Conservation (phyloP, 2,329 filamentous ascomycete species). For the Sporothrix schenckii region DNA sequence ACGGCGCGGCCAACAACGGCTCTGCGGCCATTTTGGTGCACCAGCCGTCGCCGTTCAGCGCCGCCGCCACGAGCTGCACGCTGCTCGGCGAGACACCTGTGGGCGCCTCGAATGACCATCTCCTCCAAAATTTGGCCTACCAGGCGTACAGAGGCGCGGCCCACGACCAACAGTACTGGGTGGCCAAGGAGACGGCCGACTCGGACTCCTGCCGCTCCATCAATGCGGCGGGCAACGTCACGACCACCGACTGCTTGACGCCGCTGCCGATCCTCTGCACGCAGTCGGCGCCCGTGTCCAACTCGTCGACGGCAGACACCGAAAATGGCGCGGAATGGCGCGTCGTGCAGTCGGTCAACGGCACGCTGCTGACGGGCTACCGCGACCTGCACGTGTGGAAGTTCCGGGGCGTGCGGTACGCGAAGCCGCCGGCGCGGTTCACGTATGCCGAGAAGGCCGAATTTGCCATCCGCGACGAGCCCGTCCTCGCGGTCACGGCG, state of each 20-base stretch:
- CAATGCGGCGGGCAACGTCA: slow-evolving; percentile 44
- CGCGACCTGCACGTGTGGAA: slow-evolving; percentile 43
- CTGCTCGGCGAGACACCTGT: slow-evolving; percentile 35
- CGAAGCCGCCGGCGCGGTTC: slow-evolving; percentile 39
- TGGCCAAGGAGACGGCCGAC: slow-evolving; percentile 33
- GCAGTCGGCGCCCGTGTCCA: slow-evolving; percentile 41
- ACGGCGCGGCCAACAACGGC: slow-evolving; percentile 30
- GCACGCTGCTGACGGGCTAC: slow-evolving; percentile 41
- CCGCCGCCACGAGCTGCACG: slow-evolving; percentile 30
- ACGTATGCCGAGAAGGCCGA: slow-evolving; percentile 38
- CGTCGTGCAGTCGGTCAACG: slow-evolving; percentile 38
- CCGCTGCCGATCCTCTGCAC: slow-evolving; percentile 42
- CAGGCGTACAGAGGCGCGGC: slow-evolving; percentile 36
- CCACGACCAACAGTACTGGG: slow-evolving; percentile 38
- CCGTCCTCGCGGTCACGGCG: slow-evolving; percentile 39
- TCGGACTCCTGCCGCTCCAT: slow-evolving; percentile 37
- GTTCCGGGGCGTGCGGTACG: slow-evolving; percentile 44
- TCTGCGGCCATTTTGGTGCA: slow-evolving; percentile 34
- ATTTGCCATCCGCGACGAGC: slow-evolving; percentile 36
- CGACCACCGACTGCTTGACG: slow-evolving; percentile 42
- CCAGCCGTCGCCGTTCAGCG: slow-evolving; percentile 26
- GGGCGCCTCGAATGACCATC: slow-evolving; percentile 34
- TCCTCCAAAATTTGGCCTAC: slow-evolving; percentile 38
- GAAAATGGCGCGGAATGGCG: slow-evolving; percentile 39
- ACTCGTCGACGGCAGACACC: slow-evolving; percentile 28